Evolutionary conservation across 768 basidiomycete species (phyloP), one percentile per base, ranked within the genome.

Genomic region (Leccinum broughii): DNA sequence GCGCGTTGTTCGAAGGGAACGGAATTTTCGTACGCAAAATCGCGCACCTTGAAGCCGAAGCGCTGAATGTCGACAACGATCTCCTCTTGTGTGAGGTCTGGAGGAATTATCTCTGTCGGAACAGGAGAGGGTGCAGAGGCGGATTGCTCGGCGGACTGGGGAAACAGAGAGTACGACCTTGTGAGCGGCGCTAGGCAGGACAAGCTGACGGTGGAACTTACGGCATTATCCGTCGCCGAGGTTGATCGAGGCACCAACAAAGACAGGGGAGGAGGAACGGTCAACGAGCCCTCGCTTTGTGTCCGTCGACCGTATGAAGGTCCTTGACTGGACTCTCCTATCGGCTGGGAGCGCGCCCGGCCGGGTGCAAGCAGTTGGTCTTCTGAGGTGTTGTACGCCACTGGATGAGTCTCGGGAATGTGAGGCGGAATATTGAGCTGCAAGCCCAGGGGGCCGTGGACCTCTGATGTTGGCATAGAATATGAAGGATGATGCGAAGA

Each of bases 41-140:
- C 72, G 72, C 73, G 64, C 44, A 73, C 70, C 64, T 66, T 73
- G 54, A 72, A 62, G 30, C 73, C 72, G 10, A 54, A 64, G 32
- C 59, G 60, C 50, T 73, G 68, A 24, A 73, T 72, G 13, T 74
- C 72, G 20, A 59, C 46, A n/a, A 74, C 72, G 6, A 75, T 75
- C 59, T 74, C 72, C 41, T 73, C 72, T 49, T 68, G 70, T 1
- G 72, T 74, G 39, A 73, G 72, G 52, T 74, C 72, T 14, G 59
- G 20, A n/a, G 74, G 57, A 14, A 75, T 70, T n/a, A 74, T 74
- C 55, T 74, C 72, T 9, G 72, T 74, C 4, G 72, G 70, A 0
- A 72, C 72, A 17, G 71, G 73, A 3, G 75, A 75, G 6, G 75
- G 72, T 14, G 72, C 65, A 15, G 68, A 62, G 13, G 62, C 28